These are phyloP conservation scores for Kodamaea sp. DNA, from an alignment of 1,139 yeast genomes.

Conservation along the genomic window DNA sequence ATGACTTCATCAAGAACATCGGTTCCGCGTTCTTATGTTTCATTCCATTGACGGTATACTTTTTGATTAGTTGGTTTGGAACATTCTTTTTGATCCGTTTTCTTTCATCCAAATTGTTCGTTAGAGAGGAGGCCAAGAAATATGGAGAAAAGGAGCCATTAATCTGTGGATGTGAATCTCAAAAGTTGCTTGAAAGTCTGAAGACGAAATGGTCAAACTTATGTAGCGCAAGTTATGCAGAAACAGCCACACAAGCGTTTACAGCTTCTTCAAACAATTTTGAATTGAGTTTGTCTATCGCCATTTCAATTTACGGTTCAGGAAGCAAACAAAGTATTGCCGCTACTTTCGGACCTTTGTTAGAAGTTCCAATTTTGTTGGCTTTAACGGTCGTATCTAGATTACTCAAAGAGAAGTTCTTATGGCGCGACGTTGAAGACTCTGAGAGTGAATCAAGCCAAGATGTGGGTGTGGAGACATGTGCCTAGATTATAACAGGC, in stretches of 20 bases:
- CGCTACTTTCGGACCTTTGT: conserved; percentile 60
- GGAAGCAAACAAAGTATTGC: conserved; percentile 58
- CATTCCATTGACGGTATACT: conserved; percentile 52
- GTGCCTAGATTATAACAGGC: too few species aligned
- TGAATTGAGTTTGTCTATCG: conserved; percentile 39
- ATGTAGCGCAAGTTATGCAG: conserved; percentile 43
- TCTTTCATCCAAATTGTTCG: conserved; percentile 14
- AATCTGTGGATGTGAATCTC: conserved; percentile 42
- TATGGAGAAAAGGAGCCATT: conserved; percentile 10
- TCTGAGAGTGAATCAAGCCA: background rate
- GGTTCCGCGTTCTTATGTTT: conserved; percentile 53
- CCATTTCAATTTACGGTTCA: conserved; percentile 54
- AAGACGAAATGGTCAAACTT: conserved; percentile 17
- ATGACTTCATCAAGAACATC: conserved; percentile 48
- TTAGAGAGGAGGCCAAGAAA: conserved; percentile 3
- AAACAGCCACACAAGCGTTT: conserved; percentile 52
- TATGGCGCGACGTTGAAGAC: conserved; percentile 26
- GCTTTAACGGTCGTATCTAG: conserved; percentile 43
- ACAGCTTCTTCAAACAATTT: conserved; percentile 60
- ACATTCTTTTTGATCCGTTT: conserved; percentile 42
- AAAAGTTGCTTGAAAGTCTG: conserved; percentile 1
- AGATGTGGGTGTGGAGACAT: background rate
- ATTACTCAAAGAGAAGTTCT: conserved; percentile 25
- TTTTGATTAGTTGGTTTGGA: conserved; percentile 49
- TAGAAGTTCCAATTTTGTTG: conserved; percentile 28